phyloP scores from a whole-genome alignment of 176 grass and related monocot genomes.

The Triticum urartu region DNA sequence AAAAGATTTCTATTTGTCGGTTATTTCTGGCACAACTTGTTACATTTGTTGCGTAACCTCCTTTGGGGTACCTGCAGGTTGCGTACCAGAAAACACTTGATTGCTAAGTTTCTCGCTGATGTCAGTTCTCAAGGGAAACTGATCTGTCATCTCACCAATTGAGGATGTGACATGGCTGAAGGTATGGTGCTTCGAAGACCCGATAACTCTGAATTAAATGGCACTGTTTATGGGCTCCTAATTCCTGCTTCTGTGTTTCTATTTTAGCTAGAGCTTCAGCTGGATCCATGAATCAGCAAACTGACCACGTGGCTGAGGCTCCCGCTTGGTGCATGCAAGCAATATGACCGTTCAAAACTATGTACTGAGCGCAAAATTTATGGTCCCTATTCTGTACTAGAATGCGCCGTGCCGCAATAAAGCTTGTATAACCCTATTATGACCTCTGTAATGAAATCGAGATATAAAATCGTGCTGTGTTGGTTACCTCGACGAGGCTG shows the following conservation, averaged over 20 bases:
- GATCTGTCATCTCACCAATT: not conserved
- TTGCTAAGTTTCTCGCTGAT: constrained; percentile 35
- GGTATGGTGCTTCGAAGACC: constrained; percentile 17
- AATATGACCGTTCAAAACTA: not conserved
- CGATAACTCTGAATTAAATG: not conserved
- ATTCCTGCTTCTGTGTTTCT: not conserved
- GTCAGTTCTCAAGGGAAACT: not conserved
- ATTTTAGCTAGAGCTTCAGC: not conserved
- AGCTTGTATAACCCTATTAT: not conserved
- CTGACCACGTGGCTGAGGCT: not conserved
- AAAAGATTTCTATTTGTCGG: not conserved
- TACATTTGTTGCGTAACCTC: not conserved
- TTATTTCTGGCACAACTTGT: not conserved
- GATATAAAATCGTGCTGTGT: not conserved
- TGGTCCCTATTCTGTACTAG: not conserved
- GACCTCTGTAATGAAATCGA: not conserved
- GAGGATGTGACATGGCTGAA: not conserved
- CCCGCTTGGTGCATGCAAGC: not conserved
- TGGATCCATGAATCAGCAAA: not conserved
- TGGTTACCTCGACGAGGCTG: not conserved
- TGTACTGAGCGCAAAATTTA: not conserved
- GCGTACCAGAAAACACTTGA: constrained; percentile 70
- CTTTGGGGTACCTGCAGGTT: constrained; percentile 50
- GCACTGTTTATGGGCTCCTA: not conserved
- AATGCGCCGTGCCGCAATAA: not conserved